Evolutionary conservation across 331 rosid genomes (phyloP), one percentile per base, ranked within the genome.

Genomic region (Malus hybrid): DNA sequence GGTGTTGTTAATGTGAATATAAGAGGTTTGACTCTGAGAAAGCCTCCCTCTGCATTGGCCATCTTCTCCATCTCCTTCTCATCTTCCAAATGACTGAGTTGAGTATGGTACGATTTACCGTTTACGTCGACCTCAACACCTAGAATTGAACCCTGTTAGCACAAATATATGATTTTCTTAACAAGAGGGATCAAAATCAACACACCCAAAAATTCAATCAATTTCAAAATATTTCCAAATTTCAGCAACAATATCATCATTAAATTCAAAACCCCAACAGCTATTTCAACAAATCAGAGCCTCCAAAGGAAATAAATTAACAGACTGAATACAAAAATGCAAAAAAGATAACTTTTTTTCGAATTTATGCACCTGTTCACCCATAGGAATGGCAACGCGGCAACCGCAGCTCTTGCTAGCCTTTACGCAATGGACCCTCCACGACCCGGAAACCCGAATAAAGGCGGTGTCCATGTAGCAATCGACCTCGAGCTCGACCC

Each of bases 141-240:
- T 87, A 90, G 96, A 92, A 92, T 77, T 84, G 98, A 95, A 88
- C 99, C 99, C 97, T 95, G 99, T 86, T 87, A 92, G 91, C 92
- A 88, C 87, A 89, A 90, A 83, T 69, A 85, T 79, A 85, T 76
- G 83, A 52, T 52, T 65, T 86, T 14, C 83, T 77, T 80, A 83
- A 86, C 95, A 84, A 86, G 19, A 65, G 65, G 70, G 46, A 65
- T 28, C 32, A 42, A 64, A 64, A 69, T 4, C 57, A 69, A 46
- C 60, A 14, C 33, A 24, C 39, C 57, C 1, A 52, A 6, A 69
- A 44, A 59, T 39, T 60, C 16, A 36, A 56, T 59, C n/a, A 19
- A 66, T n/a, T 19, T 66, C 16, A 29, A 10, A 50, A 24, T 24
- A 0, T 52, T 20, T 32, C 22, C 67, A 71, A 12, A 55, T 56